Conservation (phyloP, 2,329 filamentous ascomycete genomes). For the Ophiosphaerella herpotricha region DNA sequence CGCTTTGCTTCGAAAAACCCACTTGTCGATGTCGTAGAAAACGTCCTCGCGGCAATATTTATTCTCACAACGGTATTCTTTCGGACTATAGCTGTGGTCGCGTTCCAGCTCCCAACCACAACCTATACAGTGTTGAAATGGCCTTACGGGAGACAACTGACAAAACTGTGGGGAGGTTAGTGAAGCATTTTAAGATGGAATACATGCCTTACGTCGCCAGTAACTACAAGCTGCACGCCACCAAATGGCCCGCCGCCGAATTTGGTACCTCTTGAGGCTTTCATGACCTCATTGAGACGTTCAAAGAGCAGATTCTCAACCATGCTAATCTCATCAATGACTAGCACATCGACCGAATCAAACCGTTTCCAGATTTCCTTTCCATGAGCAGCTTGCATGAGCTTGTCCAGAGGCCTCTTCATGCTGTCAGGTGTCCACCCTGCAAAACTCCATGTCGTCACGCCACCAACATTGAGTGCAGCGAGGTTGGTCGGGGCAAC, state of each 20-base stretch:
- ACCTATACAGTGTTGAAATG: constrained; percentile 58
- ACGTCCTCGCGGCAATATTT: constrained; percentile 35
- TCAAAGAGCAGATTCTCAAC: constrained; percentile 61
- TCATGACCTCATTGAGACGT: constrained; percentile 55
- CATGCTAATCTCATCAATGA: constrained; percentile 72
- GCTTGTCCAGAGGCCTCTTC: constrained; percentile 47
- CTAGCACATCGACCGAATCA: constrained; percentile 56
- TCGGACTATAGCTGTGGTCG: constrained; percentile 9
- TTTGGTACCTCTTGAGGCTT: constrained; percentile 36
- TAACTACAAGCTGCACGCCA: constrained; percentile 61
- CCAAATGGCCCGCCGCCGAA: constrained; percentile 42
- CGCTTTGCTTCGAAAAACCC: constrained; percentile 62
- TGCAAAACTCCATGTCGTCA: constrained; percentile 61
- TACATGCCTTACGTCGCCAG: constrained; percentile 53
- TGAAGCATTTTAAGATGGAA: constrained; percentile 10
- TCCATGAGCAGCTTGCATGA: constrained; percentile 41
- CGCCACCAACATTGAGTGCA: constrained; percentile 61
- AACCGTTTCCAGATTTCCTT: constrained; percentile 48
- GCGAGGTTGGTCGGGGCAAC: constrained; percentile 65
- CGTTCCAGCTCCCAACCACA: constrained; percentile 49
- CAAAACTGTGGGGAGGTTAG: constrained; percentile 25
- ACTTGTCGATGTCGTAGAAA: constrained; percentile 59
- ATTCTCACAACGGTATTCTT: constrained; percentile 24
- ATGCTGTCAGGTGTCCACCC: constrained; percentile 59
- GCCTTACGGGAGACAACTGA: constrained; percentile 61